These are phyloP conservation scores for Rhododendron molle DNA, from an alignment of 148 eudicot genomes.

Conservation along the genomic window DNA sequence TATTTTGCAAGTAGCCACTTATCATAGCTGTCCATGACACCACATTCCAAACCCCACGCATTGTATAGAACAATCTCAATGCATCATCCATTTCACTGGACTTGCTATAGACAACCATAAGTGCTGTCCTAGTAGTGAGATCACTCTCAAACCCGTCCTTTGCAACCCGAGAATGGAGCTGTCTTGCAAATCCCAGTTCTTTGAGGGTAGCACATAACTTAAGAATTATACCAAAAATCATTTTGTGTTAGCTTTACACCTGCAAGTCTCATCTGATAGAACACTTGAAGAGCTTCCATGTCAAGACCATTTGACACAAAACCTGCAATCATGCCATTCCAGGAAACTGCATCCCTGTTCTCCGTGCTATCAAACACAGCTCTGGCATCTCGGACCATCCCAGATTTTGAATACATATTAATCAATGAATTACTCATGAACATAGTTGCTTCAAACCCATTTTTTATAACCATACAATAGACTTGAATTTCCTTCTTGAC, in stretches of 20 bases:
- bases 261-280: conserved; percentile 48
- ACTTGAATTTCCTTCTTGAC: conserved; percentile 55
- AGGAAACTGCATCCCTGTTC: conserved; percentile 58
- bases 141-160: conserved; percentile 50
- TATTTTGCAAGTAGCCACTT: conserved; percentile 75
- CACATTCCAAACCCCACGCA: conserved; percentile 52
- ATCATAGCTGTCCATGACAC: conserved; percentile 95
- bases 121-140: conserved; percentile 60
- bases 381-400: conserved; percentile 53
- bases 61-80: conserved; percentile 50
- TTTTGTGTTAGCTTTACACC: conserved; percentile 47
- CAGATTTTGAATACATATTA: conserved; percentile 66
- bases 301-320: conserved; percentile 60
- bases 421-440: conserved; percentile 76
- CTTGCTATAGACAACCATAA: conserved; percentile 76
- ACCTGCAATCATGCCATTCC: conserved; percentile 88
- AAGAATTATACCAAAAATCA: conserved; percentile 46
- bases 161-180: conserved; percentile 59
- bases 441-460: conserved; percentile 46
- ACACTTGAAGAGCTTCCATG: conserved; percentile 59
- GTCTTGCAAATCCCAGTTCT: conserved; percentile 57
- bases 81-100: conserved; percentile 59
- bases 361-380: conserved; percentile 47
- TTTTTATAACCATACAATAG: conserved; percentile 61
- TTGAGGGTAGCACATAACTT: conserved; percentile 62